A percentile compares a stretch with the other conserved stretches of the same genome.
phyloP scores from a whole-genome alignment of 768 basidiomycete genomes.

The Lepiota venenata region DNA sequence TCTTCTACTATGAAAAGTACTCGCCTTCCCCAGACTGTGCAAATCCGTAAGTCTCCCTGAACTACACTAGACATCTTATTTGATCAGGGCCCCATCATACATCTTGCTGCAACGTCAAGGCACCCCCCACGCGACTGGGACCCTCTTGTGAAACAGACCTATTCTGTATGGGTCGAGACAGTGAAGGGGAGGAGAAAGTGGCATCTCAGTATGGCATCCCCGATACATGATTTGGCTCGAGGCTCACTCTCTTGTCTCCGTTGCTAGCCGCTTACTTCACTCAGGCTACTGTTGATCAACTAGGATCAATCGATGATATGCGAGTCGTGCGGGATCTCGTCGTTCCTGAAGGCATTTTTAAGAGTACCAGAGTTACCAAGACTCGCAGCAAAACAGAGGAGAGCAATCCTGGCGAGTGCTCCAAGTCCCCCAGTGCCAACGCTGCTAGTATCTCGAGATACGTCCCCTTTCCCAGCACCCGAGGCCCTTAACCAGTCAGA shows the following conservation, averaged over 20 bases:
- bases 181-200: conserved; percentile 69
- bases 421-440: conserved; percentile 25
- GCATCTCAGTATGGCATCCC: conserved; percentile 65
- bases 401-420: conserved; percentile 22
- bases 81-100: neutral
- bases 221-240: neutral
- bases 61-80: neutral
- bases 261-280: conserved; percentile 78
- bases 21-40: conserved; percentile 41
- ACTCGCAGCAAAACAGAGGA: conserved; percentile 44
- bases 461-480: conserved; percentile 36
- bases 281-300: conserved; percentile 65
- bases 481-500: conserved; percentile 24
- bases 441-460: conserved; percentile 28
- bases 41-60: conserved; percentile 25
- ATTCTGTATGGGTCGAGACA: conserved; percentile 73
- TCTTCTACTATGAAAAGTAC: conserved; percentile 83
- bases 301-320: conserved; percentile 70
- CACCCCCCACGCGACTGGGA: conserved; percentile 59
- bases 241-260: conserved; percentile 9
- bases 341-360: conserved; percentile 68
- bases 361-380: conserved; percentile 60
- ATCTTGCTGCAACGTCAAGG: neutral
- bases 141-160: conserved; percentile 78
- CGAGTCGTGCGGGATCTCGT: conserved; percentile 51